phyloP scores from a whole-genome alignment of 495 filamentous ascomycete species.

The Gamarada debralockiae region DNA sequence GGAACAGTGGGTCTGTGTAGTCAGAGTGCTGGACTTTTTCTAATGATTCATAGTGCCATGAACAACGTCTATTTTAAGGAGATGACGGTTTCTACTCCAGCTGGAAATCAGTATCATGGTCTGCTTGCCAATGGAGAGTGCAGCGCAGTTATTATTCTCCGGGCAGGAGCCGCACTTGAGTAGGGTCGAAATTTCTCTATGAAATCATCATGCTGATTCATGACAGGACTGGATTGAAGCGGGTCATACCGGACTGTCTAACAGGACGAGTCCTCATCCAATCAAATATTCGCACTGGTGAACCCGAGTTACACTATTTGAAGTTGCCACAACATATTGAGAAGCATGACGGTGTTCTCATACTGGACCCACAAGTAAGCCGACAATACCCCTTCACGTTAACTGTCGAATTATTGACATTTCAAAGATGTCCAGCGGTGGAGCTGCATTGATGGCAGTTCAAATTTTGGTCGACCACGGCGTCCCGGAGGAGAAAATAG shows the following conservation, averaged over 20 bases:
- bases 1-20: slow-evolving; percentile 55
- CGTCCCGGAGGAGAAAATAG: slow-evolving; percentile 77
- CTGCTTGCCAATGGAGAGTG: slow-evolving; percentile 62
- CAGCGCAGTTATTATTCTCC: slow-evolving; percentile 82
- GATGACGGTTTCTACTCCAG: slow-evolving; percentile 62
- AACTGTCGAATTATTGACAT: neutral
- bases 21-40: neutral
- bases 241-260: slow-evolving; percentile 87
- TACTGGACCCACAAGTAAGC: slow-evolving; percentile 66
- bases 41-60: slow-evolving; percentile 50
- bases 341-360: slow-evolving; percentile 70
- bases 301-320: slow-evolving; percentile 88
- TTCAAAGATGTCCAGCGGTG: slow-evolving; percentile 78
- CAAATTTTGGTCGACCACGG: slow-evolving; percentile 92
- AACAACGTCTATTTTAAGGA: slow-evolving; percentile 65
- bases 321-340: slow-evolving; percentile 69
- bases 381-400: neutral
- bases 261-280: slow-evolving; percentile 89
- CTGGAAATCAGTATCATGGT: slow-evolving; percentile 62
- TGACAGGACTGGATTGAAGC: slow-evolving; percentile 63
- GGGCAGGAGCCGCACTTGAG: slow-evolving; percentile 83
- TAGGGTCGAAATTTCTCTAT: neutral
- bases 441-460: slow-evolving; percentile 94
- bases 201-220: neutral
- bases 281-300: slow-evolving; percentile 74